A percentile compares a stretch with the other conserved stretches of the same genome.
phyloP scores from a whole-genome alignment of 2,329 filamentous ascomycete genomes.

The Xylariaceae sp. region DNA sequence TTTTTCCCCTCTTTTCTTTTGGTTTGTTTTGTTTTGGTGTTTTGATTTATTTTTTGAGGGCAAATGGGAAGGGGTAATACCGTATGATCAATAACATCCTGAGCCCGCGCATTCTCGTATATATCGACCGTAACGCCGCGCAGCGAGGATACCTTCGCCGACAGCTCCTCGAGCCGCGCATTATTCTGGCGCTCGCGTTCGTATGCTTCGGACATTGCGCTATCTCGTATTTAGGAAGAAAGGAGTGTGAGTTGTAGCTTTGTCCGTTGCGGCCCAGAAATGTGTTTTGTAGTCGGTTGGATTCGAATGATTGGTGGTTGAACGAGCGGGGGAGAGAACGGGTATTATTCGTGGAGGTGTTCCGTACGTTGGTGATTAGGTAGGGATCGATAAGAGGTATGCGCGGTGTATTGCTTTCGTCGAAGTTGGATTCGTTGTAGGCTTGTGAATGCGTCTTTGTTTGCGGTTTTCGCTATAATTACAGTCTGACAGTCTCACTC shows the following conservation, averaged over 20 bases:
- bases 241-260: background rate
- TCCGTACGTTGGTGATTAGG: background rate
- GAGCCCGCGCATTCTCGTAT: constrained; percentile 88
- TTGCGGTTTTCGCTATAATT: background rate
- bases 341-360: too few relatives aligned
- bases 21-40: background rate
- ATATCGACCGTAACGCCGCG: constrained; percentile 95
- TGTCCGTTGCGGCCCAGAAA: background rate
- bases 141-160: constrained; percentile 83
- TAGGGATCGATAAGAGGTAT: background rate
- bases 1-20: background rate
- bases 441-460: background rate
- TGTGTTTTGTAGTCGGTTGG: background rate
- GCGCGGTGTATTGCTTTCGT: background rate
- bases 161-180: constrained; percentile 83
- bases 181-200: constrained; percentile 90
- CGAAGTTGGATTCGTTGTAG: background rate
- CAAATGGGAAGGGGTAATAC: constrained; percentile 44
- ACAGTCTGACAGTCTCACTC: too few relatives aligned
- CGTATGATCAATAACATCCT: constrained; percentile 81
- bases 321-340: too few relatives aligned
- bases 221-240: background rate
- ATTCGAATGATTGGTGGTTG: background rate
- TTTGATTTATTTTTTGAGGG: too few relatives aligned
- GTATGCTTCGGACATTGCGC: constrained; percentile 66